Base-by-base conservation (phyloP, 1,284 basidiomycete genomes). In the Moesziomyces sp. region DNA sequence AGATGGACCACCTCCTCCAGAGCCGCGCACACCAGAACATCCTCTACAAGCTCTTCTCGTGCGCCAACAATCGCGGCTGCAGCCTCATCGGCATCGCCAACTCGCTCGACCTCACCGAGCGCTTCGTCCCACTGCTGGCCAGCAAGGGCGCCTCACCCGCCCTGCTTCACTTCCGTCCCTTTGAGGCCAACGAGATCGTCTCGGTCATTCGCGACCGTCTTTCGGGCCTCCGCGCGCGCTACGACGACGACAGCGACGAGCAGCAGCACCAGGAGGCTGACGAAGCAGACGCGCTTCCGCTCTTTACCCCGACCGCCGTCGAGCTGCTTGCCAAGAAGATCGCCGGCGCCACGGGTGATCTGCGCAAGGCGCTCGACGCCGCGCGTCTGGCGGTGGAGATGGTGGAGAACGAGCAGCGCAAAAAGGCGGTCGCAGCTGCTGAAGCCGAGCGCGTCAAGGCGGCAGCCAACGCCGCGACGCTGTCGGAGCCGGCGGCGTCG, bases 1-100 rank as follows among this genome's bases (percentile, higher is more conserved):
- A 86, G 73, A 84, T 86, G 65, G 86, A 86, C 62, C 84, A 85
- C 52, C 73, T 86, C 34, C 70, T 84, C 11, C 77, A 79, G 47
- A 73, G 76, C 13, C 77, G 58, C 21, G 78, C 64, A 16, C 80
- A 77, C 58, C 82, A 76, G 56, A 84, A 77, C 59, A 68, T 86
- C n/a, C 79, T 85, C 51, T 77, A 85, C 63, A 71, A 80, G 34
- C 76, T 86, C 55, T 85, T 86, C 46, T 79, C 72, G 19, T 79
- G 76, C 70, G 74, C 68, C 19, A 45, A 45, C 7, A 45, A 48
- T 7, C 51, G 43, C 40, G 24, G 67, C 45, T 59, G 76, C 62
- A 60, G 58, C 26, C 38, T 78, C 38, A 62, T 76, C 34, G 76
- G 76, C 21, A 78, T 80, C n/a, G 74, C 77, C 58, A 79, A 83